Evolutionary conservation across 2,329 filamentous ascomycete species (phyloP).

Genomic region (Apiospora saccharicola): DNA sequence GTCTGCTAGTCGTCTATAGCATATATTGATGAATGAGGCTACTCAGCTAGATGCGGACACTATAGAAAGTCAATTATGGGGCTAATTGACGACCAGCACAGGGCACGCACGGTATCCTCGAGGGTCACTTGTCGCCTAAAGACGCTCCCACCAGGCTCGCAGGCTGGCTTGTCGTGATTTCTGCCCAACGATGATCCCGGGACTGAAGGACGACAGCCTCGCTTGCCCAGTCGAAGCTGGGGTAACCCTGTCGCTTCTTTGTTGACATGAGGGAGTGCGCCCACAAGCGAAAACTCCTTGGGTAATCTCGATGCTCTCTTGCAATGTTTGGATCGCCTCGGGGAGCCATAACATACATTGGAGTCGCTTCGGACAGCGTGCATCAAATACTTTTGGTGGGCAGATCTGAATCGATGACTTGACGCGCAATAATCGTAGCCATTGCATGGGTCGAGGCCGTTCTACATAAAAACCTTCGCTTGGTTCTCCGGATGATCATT

Average conservation of each 20-base stretch:
- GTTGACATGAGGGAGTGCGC: constrained; percentile 4
- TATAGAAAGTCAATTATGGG: neutral
- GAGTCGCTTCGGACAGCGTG: neutral
- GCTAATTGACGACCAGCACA: neutral
- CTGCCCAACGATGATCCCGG: constrained; percentile 16
- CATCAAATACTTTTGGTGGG: neutral
- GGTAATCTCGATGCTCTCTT: constrained; percentile 9
- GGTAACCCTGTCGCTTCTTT: constrained; percentile 7
- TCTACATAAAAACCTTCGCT: neutral
- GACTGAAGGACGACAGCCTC: constrained; percentile 1
- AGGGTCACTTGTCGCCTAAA: neutral
- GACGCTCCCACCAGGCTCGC: neutral
- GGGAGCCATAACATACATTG: neutral
- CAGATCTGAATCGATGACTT: neutral
- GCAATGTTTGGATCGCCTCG: neutral
- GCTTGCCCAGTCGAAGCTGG: constrained; percentile 6
- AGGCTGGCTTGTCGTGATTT: neutral
- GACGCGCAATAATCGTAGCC: neutral
- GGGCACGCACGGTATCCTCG: constrained; percentile 1
- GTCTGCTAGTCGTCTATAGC: neutral
- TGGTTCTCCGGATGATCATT: neutral
- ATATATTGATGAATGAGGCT: constrained; percentile 12
- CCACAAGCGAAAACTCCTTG: neutral
- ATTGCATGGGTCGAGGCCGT: neutral
- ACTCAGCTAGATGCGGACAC: constrained; percentile 12